Percentiles rank a stretch among this genome's conserved stretches.
phyloP scores from a whole-genome alignment of 2,329 filamentous ascomycete genomes.

The Neopestalotiopsis sp. region DNA sequence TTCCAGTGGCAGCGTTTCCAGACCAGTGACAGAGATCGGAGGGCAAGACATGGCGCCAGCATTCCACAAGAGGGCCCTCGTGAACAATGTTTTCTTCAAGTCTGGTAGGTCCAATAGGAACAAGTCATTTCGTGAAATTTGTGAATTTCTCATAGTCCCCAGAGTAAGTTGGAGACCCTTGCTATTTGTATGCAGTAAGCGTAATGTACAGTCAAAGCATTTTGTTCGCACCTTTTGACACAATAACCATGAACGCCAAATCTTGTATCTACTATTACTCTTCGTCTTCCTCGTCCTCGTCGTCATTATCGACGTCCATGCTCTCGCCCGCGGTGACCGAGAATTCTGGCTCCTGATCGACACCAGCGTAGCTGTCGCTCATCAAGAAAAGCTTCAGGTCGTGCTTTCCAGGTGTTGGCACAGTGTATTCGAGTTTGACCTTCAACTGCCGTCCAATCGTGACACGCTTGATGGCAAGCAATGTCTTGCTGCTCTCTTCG shows the following conservation, averaged over 20 bases:
- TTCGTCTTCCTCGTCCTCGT: constrained; percentile 72
- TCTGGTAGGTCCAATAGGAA: not conserved
- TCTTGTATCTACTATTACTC: constrained; percentile 48
- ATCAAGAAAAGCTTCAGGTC: constrained; percentile 92
- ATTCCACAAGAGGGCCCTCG: too few relatives aligned
- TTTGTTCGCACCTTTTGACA: constrained; percentile 29
- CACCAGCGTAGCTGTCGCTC: constrained; percentile 95
- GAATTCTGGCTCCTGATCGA: constrained; percentile 94
- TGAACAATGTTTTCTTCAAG: too few relatives aligned
- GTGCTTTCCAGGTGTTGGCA: constrained; percentile 83
- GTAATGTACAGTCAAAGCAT: constrained; percentile 27
- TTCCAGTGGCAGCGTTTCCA: too few relatives aligned
- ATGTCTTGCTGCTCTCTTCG: constrained; percentile 84
- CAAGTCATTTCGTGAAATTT: not conserved
- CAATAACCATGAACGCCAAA: constrained; percentile 13
- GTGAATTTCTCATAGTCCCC: not conserved
- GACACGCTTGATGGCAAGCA: constrained; percentile 93
- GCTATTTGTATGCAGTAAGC: constrained; percentile 39
- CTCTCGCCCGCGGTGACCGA: constrained; percentile 85
- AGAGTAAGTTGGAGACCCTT: not conserved
- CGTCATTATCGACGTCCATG: constrained; percentile 92
- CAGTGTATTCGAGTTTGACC: constrained; percentile 84
- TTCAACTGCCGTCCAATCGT: constrained; percentile 82
- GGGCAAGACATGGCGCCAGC: too few relatives aligned
- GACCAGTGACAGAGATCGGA: too few relatives aligned